Base-by-base conservation (phyloP, 176 grass and related monocot species). In the Cenchrus americanus region DNA sequence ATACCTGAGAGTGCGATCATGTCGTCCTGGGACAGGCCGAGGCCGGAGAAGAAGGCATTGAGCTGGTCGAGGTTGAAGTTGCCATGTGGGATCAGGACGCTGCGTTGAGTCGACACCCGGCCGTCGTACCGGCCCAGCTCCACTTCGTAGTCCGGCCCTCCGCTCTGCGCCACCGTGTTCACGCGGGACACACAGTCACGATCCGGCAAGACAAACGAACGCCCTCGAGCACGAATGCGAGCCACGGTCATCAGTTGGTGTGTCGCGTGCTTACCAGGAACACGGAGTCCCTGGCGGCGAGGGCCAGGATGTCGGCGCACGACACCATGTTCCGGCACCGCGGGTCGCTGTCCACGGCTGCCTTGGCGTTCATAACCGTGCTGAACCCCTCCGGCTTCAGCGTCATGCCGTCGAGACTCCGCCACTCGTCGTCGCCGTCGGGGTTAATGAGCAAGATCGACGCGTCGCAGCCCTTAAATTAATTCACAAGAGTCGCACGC, bases 221-320 rank as follows among this genome's bases (percentile, higher is more conserved):
- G 12, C 4, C 3, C 23, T 73, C 46, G 46, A 27, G 22, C 14
- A 71, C 68, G 43, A 48, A 24, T 14, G 43, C 43, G 2, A 47
- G 42, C 18, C 6, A 44, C 8, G 43, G 43, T 44, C 10, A 7
- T 0, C 27, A 46, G 26, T 2, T 2, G 46, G 22, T 27, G 47
- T 1, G 27, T 30, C 27, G 27, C 26, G 2, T 12, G 1, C 49
- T 60, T 86, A 92, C 93, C 87, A 92, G 78, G 27, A 72, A 70
- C 1, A 92, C 83, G 49, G 85, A 65, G 26, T 95, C 93, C 71
- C 90, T 88, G 7, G 93, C 71, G 70, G 93, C 90, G 44, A 95
- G 87, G 67, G 93, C 93, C 14, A 95, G 48, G 62, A 95, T 90
- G 83, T 95, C 93, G 47, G 93, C 85, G 73, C 93, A 95, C 24